Conservation (phyloP, 495 filamentous ascomycete species). For the Penicillium fimorum region DNA sequence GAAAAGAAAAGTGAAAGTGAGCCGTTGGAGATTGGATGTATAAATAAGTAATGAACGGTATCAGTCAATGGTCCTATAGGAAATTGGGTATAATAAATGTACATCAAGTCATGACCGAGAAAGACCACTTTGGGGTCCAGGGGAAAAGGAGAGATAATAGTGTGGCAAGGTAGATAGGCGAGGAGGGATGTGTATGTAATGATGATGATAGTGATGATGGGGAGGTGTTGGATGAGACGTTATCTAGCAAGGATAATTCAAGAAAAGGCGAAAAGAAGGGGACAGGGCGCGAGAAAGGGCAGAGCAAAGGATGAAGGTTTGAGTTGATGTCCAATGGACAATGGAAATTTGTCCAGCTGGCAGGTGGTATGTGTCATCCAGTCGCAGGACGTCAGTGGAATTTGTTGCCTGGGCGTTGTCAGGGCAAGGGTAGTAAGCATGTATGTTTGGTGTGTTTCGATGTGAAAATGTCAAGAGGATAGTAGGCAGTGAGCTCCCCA, state of each 20-base stretch:
- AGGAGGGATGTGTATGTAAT: background rate
- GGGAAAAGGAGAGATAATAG: background rate
- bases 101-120: slow-evolving; percentile 29
- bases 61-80: slow-evolving; percentile 11
- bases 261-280: background rate
- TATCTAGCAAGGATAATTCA: background rate
- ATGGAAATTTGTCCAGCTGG: background rate
- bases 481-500: background rate
- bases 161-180: background rate
- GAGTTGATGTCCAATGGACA: background rate
- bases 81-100: slow-evolving; percentile 30
- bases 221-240: background rate
- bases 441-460: background rate
- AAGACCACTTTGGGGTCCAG: background rate
- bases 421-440: background rate
- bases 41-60: background rate
- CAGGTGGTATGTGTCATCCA: background rate
- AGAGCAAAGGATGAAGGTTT: background rate
- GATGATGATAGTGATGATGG: background rate
- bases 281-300: background rate
- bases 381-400: background rate
- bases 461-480: background rate
- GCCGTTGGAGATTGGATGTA: background rate
- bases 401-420: background rate
- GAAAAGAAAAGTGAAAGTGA: no score